A percentile compares a stretch with the other conserved stretches of the same genome.
Evolutionary conservation across 495 filamentous ascomycete genomes (phyloP).

Genomic region (Aspergillus heteromorphus): DNA sequence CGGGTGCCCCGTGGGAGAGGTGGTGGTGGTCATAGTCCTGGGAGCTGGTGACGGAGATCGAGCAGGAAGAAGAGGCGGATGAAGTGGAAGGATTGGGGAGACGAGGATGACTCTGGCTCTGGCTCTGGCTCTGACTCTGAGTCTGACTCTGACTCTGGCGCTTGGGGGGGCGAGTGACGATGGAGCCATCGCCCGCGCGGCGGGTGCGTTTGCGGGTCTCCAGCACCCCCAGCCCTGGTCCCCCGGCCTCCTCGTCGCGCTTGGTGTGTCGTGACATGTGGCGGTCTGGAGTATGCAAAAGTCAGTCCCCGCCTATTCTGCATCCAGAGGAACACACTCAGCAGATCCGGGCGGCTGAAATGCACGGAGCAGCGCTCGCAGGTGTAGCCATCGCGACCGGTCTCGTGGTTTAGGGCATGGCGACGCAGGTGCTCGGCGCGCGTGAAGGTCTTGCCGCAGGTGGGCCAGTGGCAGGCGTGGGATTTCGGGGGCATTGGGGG

Average conservation of each 20-base stretch:
- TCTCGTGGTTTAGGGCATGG: constrained; percentile 51
- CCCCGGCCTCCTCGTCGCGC: constrained; percentile 57
- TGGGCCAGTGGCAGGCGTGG: constrained; percentile 40
- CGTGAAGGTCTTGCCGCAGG: constrained; percentile 52
- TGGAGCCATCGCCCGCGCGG: constrained; percentile 50
- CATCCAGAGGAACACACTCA: constrained; percentile 39
- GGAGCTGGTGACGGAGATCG: constrained; percentile 15
- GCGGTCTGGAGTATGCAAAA: too few relatives aligned
- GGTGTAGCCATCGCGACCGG: constrained; percentile 44
- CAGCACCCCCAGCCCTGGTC: constrained; percentile 50
- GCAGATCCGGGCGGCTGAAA: constrained; percentile 50
- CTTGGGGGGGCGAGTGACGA: constrained; percentile 38
- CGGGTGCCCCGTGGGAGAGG: constrained; percentile 16
- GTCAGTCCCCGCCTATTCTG: too few relatives aligned
- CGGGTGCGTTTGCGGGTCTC: constrained; percentile 58
- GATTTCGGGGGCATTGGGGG: too few relatives aligned
- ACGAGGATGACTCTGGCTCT: too few relatives aligned
- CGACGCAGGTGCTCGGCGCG: constrained; percentile 56
- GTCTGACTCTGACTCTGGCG: constrained; percentile 18
- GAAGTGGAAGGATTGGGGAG: not conserved
- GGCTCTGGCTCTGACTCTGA: too few relatives aligned
- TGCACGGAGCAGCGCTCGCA: constrained; percentile 53
- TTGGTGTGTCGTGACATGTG: constrained; percentile 56
- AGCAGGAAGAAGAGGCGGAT: constrained; percentile 1
- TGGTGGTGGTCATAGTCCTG: constrained; percentile 17